phyloP scores from a whole-genome alignment of 768 basidiomycete genomes.

The Lentinula detonsa region DNA sequence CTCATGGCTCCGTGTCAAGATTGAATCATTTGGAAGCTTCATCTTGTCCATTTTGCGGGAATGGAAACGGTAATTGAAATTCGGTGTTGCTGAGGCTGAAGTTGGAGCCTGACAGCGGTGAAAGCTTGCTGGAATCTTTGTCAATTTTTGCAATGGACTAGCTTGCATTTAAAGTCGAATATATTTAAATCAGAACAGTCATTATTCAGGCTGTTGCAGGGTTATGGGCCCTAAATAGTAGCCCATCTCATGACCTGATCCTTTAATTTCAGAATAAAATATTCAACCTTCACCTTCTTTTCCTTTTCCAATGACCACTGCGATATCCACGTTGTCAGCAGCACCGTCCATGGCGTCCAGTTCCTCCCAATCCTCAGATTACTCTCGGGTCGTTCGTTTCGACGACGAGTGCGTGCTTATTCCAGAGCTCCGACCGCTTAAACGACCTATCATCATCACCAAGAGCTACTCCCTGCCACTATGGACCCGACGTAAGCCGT shows the following conservation, averaged over 20 bases:
- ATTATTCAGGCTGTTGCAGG: not conserved
- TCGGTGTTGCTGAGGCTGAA: not conserved
- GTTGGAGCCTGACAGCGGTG: not conserved
- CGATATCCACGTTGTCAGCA: not conserved
- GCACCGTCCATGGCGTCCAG: not conserved
- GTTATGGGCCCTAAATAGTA: not conserved
- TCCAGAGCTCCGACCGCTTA: conserved; percentile 44
- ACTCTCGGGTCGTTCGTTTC: conserved; percentile 47
- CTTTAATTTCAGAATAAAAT: not conserved
- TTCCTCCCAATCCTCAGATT: not conserved
- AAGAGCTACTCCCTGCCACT: conserved; percentile 67
- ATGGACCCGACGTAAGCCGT: conserved; percentile 28
- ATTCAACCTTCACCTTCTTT: not conserved
- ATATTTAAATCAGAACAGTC: not conserved
- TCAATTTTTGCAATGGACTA: not conserved
- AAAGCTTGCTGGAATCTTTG: not conserved
- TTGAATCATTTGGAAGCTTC: not conserved
- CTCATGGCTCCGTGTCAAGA: not conserved
- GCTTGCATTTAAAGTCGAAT: not conserved
- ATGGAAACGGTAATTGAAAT: not conserved
- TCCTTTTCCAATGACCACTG: not conserved
- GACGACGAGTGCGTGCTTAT: conserved; percentile 71
- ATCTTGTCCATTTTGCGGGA: not conserved
- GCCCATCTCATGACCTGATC: not conserved
- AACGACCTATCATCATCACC: conserved; percentile 46